Percentiles rank a stretch among this genome's conserved stretches.
Conservation (phyloP, 2,329 filamentous ascomycete genomes). For the Monosporascus sp. region DNA sequence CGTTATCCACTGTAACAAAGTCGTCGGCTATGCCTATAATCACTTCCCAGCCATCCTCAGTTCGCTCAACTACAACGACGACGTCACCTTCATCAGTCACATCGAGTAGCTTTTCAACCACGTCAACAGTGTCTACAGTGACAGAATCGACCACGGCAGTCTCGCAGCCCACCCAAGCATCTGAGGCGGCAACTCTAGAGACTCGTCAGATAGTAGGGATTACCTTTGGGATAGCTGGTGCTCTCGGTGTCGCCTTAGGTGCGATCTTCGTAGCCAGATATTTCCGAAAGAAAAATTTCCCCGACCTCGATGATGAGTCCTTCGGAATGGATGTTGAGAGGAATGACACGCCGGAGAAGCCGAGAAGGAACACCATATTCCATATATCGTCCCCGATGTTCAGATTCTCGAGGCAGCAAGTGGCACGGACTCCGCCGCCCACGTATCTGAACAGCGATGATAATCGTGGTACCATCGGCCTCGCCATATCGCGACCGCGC, state of each 20-base stretch:
- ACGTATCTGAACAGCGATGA: constrained; percentile 3
- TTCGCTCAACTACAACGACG: constrained; percentile 4
- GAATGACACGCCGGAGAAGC: constrained; percentile 22
- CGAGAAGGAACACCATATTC: constrained; percentile 23
- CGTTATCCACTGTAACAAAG: constrained; percentile 10
- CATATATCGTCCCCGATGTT: constrained; percentile 38
- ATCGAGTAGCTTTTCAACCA: constrained; percentile 2
- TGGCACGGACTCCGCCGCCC: constrained; percentile 16
- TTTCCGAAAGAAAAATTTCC: constrained; percentile 35
- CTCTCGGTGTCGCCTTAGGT: constrained; percentile 41
- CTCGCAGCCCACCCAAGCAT: constrained; percentile 5
- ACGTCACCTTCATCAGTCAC: constrained; percentile 6
- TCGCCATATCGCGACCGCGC: constrained; percentile 37
- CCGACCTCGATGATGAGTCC: constrained; percentile 31
- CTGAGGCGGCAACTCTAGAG: constrained; percentile 17
- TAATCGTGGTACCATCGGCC: constrained; percentile 34
- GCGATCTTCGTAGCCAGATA: constrained; percentile 41
- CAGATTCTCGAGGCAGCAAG: constrained; percentile 19
- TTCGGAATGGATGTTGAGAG: constrained; percentile 31
- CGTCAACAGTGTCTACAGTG: constrained; percentile 1
- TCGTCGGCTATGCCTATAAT: constrained; percentile 5
- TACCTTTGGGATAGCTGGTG: constrained; percentile 47
- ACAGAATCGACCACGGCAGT: constrained; percentile 4
- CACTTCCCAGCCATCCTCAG: constrained; percentile 9
- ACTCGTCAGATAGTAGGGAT: constrained; percentile 53